Base-by-base conservation (phyloP, 176 grass and related monocot genomes). In the Musa beccarii region DNA sequence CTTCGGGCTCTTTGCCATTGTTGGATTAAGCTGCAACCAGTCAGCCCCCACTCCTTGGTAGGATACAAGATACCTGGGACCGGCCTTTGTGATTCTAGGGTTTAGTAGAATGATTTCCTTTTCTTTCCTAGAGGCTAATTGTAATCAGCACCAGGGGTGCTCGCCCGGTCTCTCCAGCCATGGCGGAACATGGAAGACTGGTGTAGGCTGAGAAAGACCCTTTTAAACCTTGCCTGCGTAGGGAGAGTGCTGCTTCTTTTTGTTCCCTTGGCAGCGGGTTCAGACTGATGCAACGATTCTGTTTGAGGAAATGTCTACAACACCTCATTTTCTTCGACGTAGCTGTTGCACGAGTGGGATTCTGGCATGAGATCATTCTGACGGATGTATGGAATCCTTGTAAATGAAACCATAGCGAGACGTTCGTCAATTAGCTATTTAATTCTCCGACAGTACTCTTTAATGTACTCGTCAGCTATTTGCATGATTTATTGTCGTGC, bases 21-120 rank as follows among this genome's bases (percentile, higher is more conserved):
- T 23, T 64, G 62, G 62, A 64, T 24, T 64, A 24, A 25, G 22
- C n/a, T 25, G 62, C 62, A 64, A 57, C 55, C 4, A 57, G 13
- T 43, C 14, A 64, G 22, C 10, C 62, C 63, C 26, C 1, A 2
- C 22, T 23, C 4, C 12, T 66, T 26, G 3, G 12, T 13, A 26
- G 23, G 23, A 28, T 66, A 3, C 9, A 10, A 11, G 8, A 8
- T 12, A 26, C 3, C 26, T 11, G 4, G 63, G 23, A 25, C 3
- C 3, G 3, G 23, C 10, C 9, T 23, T 66, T 12, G 63, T 28
- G 21, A 23, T 26, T 66, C 26, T 23, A 25, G 21, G 20, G 12
- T 26, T 24, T 66, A 25, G 87, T 96, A 85, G 83, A 83, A 23
- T 90, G 80, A 76, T 82, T 85, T 77, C 53, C 85, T 81, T 88